These are phyloP conservation scores for Plasmodium billcollinsi DNA, from an alignment of 169 alveolate genomes.

Conservation along the genomic window DNA sequence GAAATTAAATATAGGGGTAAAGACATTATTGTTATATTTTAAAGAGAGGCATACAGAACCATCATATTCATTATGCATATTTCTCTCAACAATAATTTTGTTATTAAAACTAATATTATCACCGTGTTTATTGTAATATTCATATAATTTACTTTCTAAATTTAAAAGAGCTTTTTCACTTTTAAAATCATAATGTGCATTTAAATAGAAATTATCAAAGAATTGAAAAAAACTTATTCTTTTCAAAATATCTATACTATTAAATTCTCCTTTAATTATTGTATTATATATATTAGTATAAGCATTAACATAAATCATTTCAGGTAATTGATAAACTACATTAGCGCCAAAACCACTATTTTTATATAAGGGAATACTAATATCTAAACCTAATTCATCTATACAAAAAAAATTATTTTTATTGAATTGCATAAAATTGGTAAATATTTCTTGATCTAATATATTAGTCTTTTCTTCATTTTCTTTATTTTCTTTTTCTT, in stretches of 20 bases:
- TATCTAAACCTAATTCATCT: conserved; percentile 72
- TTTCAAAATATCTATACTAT: conserved; percentile 57
- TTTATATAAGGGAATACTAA: conserved; percentile 55
- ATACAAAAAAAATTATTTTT: conserved; percentile 75
- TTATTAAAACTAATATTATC: conserved; percentile 55
- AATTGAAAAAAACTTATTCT: conserved; percentile 72
- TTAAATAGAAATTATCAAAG: conserved; percentile 64
- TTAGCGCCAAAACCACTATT: conserved; percentile 70
- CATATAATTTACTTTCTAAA: conserved; percentile 72
- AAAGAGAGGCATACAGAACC: conserved; percentile 71
- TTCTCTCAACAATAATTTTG: conserved; percentile 53
- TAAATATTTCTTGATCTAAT: conserved; percentile 35
- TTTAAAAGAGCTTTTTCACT: conserved; percentile 62
- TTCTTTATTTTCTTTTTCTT: conserved; percentile 37
- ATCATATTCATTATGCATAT: conserved; percentile 45
- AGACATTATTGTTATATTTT: conserved; percentile 62
- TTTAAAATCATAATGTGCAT: conserved; percentile 73
- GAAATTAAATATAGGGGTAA: conserved; percentile 73
- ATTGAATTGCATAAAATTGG: conserved; percentile 57
- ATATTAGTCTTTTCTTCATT: conserved; percentile 7
- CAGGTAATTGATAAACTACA: conserved; percentile 63
- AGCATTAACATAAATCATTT: conserved; percentile 58
- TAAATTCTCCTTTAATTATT: conserved; percentile 67
- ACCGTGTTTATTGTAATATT: conserved; percentile 64
- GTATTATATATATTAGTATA: conserved; percentile 71